These are phyloP conservation scores for Ampelocalamus luodianensis DNA, from an alignment of 176 grass and related monocot species.

Conservation along the genomic window DNA sequence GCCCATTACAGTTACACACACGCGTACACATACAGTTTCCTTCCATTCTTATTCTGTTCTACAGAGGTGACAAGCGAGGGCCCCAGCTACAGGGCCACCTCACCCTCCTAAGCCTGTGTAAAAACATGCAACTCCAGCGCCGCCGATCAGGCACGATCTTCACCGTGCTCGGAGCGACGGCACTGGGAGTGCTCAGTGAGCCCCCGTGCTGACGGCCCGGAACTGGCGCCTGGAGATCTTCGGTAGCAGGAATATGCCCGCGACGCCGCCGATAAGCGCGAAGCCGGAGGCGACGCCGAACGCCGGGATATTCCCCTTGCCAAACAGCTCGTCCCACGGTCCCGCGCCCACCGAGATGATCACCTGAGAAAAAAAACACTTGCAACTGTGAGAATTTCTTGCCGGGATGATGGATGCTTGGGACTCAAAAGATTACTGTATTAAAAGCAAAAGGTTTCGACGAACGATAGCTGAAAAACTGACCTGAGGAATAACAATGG, in stretches of 20 bases:
- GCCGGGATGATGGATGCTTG: no score
- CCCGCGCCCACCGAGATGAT: slow-evolving; percentile 75
- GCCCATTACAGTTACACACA: slow-evolving; percentile 3
- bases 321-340: slow-evolving; percentile 81
- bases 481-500: slow-evolving; percentile 95
- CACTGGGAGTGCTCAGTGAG: slow-evolving; percentile 52
- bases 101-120: neutral
- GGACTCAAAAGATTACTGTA: neutral
- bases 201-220: slow-evolving; percentile 49
- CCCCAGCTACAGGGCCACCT: neutral
- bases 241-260: slow-evolving; percentile 73
- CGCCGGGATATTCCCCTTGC: slow-evolving; percentile 83
- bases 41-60: slow-evolving; percentile 42
- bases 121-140: neutral
- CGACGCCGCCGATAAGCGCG: slow-evolving; percentile 60
- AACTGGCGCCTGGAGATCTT: slow-evolving; percentile 69
- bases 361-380: slow-evolving; percentile 50
- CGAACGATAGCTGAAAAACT: neutral
- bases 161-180: neutral
- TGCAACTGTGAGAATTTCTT: neutral
- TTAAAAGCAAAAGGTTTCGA: neutral
- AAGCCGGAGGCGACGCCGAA: slow-evolving; percentile 73
- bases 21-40: neutral
- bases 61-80: slow-evolving; percentile 28
- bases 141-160: neutral